phyloP scores from a whole-genome alignment of 1,284 basidiomycete genomes.

The Phlebopus sp. region DNA sequence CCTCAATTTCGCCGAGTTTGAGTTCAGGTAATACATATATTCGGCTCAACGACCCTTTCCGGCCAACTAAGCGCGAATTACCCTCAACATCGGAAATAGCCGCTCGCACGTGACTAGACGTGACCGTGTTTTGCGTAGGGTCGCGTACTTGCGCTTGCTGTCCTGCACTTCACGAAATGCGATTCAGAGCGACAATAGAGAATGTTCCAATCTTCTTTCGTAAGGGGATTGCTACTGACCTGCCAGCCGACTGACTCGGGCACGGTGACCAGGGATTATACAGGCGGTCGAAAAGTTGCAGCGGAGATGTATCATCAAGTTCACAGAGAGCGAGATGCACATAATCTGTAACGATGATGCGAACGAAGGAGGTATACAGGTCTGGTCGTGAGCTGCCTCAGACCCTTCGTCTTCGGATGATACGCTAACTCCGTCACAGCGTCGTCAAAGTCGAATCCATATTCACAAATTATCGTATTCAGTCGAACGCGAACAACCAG shows the following conservation, averaged over 20 bases:
- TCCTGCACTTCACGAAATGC: constrained; percentile 53
- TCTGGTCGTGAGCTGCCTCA: constrained; percentile 75
- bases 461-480: constrained; percentile 82
- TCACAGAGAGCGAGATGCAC: constrained; percentile 73
- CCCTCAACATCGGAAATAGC: constrained; percentile 15
- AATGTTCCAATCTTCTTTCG: constrained; percentile 61
- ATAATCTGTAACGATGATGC: constrained; percentile 82
- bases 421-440: constrained; percentile 31
- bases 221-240: constrained; percentile 29
- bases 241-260: background rate
- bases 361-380: constrained; percentile 83
- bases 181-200: constrained; percentile 62
- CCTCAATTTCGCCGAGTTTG: constrained; percentile 1
- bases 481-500: constrained; percentile 82
- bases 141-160: no score
- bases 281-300: constrained; percentile 81
- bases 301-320: constrained; percentile 79
- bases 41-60: constrained; percentile 6
- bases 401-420: background rate
- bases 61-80: constrained; percentile 9
- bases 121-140: background rate
- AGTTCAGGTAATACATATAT: constrained; percentile 2
- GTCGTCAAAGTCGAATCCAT: constrained; percentile 68
- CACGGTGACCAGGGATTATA: constrained; percentile 53
- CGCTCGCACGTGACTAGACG: constrained; percentile 23